phyloP scores from a whole-genome alignment of 179 eudicot genomes.

The Silene noctiflora region DNA sequence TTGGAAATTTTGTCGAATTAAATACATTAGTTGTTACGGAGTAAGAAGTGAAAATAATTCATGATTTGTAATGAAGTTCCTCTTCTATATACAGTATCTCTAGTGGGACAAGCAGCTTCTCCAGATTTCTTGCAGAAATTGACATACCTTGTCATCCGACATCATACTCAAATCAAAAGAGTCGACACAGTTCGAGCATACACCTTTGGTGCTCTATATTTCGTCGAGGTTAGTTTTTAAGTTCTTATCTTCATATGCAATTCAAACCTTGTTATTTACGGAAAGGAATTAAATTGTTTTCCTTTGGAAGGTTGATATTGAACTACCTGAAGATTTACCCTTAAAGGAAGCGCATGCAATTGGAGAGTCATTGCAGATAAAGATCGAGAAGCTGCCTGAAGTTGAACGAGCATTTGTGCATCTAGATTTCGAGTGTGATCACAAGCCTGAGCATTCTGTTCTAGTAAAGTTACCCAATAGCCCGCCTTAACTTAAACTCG shows the following conservation, averaged over 20 bases:
- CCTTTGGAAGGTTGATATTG: conserved; percentile 45
- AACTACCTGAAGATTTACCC: conserved; percentile 77
- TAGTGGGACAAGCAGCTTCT: conserved; percentile 86
- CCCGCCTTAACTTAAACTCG: neutral
- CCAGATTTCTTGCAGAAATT: conserved; percentile 78
- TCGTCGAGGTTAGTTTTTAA: conserved; percentile 70
- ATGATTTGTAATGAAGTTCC: no score
- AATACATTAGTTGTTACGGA: no score
- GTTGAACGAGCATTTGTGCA: conserved; percentile 88
- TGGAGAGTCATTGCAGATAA: conserved; percentile 76
- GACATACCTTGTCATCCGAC: conserved; percentile 66
- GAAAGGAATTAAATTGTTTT: no score
- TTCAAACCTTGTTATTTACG: neutral
- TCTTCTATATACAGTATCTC: conserved; percentile 49
- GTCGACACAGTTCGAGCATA: conserved; percentile 93
- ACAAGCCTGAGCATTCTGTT: conserved; percentile 88
- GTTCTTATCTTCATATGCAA: neutral
- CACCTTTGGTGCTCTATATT: conserved; percentile 88
- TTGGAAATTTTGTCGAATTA: no score
- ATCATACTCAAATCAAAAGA: conserved; percentile 58
- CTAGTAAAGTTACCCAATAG: conserved; percentile 61
- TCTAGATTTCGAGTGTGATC: conserved; percentile 85
- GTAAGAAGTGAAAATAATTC: no score
- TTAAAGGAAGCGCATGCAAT: conserved; percentile 79
- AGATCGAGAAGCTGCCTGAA: conserved; percentile 73